Base-by-base conservation (phyloP, 1,284 basidiomycete genomes). In the Pholiota adiposa region DNA sequence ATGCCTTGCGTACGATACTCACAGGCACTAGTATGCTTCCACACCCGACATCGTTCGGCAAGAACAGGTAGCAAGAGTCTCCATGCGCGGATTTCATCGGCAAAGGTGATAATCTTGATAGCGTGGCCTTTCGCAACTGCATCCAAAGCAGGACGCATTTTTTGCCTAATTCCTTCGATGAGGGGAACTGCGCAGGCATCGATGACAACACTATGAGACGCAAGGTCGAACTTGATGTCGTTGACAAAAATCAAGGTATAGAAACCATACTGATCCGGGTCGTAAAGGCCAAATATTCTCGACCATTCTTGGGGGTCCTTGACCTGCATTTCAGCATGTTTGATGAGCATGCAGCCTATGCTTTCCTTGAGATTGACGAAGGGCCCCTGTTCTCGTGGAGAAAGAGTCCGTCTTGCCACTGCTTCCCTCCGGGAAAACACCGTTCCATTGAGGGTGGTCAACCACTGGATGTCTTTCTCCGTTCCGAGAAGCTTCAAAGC, bases 11-110 rank as follows among this genome's bases (percentile, higher is more conserved):
- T 21, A 6, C 61, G 16, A 66, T 85, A 84, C 65, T 79, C 77
- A 72, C 85, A 87, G 36, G 68, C 69, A 9, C 66, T 18, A 11
- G 62, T 67, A 65, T 86, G 84, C 16, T 65, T 64, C 84, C 85
- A 86, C 0, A 70, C 73, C 23, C 85, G 75, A 60, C 82, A 84
- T 12, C 84, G 79, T 63, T 86, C 84, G 4, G 73, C 76, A 21
- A 81, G 63, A 3, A 73, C 72, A 3, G 82, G 82, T 0, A 86
- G 65, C 5, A 84, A 68, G 56, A 77, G 69, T 55, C 78, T 79
- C 83, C 83, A 86, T 1, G 73, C 73, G 12, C 60, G 54, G 19
- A 74, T 65, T 59, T 80, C 80, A 2, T 69, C 66, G 0, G 59
- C 49, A 33, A 62, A 21, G 56, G 67, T 62, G 6, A 21, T 9